Base-by-base conservation (phyloP, 768 basidiomycete species). In the Tephrocybe rancida region DNA sequence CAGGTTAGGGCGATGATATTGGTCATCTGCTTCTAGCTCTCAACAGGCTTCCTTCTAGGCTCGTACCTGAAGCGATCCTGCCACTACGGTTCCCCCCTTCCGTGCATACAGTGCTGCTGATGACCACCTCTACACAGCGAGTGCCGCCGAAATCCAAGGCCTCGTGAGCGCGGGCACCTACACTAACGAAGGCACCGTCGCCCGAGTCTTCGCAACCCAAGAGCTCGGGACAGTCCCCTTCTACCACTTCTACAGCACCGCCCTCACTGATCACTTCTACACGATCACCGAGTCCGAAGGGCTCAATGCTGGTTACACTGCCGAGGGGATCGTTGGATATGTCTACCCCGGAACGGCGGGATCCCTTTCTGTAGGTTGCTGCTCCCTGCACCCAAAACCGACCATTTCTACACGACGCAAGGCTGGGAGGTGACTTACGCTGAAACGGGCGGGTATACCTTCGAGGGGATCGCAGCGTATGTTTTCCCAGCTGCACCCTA, bases 341-440 rank as follows among this genome's bases (percentile, higher is more conserved):
- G 55, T 65, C 27, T 62, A 56, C 42, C 19, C 56, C 11, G 47
- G 34, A 9, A 46, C 18, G 57, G 58, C 10, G 58, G 52, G 5
- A 38, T 46, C 11, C 56, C 63, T 5, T 48, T 64, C 18, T 64
- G 59, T 42, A 51, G 64, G 25, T 41, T 63, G 44, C 61, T 54
- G 26, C 60, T 44, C 5, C 39, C 39, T 34, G 48, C 44, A 5
- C 42, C 21, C 7, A n/a, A 1, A 39, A 22, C 25, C 3, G 63
- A 64, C 43, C 64, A 65, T 52, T 64, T 64, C 30, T 65, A 64
- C 22, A 65, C 63, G 16, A 62, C 45, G 42, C 47, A 45, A 5
- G 39, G 27, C 5, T 18, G 30, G 27, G 59, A 60, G 18, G 37
- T 37, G 8, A 21, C 16, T n/a, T 41, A 18, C 25, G 35, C 46